Percentiles rank a stretch among this genome's conserved stretches.
Evolutionary conservation across 352 stramenopile species (phyloP).

Genomic region (Globisporangium paroecandrum): DNA sequence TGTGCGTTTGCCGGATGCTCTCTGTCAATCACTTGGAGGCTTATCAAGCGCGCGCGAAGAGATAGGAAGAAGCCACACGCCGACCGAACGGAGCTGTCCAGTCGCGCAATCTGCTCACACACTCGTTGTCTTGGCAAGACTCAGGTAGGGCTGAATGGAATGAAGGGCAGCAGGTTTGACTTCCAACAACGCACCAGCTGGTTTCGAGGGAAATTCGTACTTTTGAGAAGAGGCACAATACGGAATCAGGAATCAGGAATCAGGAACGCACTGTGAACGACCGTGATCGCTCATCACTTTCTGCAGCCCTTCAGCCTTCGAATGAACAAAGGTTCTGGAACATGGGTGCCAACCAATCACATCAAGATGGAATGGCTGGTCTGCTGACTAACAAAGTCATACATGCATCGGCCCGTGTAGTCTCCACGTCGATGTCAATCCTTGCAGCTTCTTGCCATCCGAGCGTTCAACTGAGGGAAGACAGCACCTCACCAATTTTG

Average conservation of each 20-base stretch:
- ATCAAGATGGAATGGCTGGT: too few species aligned
- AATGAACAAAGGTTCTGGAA: too few species aligned
- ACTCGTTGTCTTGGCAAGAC: background rate
- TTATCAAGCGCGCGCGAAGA: background rate
- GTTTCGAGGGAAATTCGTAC: background rate
- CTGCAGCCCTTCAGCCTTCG: background rate
- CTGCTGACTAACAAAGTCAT: too few species aligned
- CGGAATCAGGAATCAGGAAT: background rate
- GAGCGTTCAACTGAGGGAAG: too few species aligned
- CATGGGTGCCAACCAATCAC: too few species aligned
- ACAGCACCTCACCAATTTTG: too few species aligned
- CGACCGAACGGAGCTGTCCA: background rate
- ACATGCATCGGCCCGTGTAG: too few species aligned
- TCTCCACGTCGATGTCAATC: too few species aligned
- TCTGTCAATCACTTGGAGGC: background rate
- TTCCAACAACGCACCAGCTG: background rate
- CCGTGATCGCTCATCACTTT: background rate
- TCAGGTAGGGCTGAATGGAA: constrained; percentile 3
- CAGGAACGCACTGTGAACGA: background rate
- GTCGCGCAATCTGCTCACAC: background rate
- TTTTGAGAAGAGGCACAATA: background rate
- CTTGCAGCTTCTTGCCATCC: too few species aligned
- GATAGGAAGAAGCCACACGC: background rate
- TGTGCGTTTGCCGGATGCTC: background rate
- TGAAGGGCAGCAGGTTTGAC: background rate